Base-by-base conservation (phyloP, 176 grass and related monocot species). In the Rhynchospora pubera region DNA sequence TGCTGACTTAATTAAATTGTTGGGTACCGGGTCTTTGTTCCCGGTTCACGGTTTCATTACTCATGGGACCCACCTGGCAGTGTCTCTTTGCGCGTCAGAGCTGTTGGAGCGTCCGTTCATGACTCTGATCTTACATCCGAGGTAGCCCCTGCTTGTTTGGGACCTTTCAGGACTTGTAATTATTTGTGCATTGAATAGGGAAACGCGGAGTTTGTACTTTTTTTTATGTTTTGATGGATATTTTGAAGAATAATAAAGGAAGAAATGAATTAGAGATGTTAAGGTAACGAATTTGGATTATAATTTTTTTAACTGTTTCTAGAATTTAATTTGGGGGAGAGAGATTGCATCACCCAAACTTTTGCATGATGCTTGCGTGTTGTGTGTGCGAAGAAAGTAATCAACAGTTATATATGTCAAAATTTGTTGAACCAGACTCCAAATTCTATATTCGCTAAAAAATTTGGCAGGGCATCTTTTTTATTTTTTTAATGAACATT, bases 61-160 rank as follows among this genome's bases (percentile, higher is more conserved):
- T 18, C 6, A 5, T 14, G 12, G 64, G 64, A 66, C 64, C 64
- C 65, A 68, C 65, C 14, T 9, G 65, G 0, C 28, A 68, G 15
- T n/a, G 5, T 9, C 2, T 14, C 65, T n/a, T 30, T 68, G 32
- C 8, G 9, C 14, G 15, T 18, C 15, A 43, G 13, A 32, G 72
- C 22, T 51, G 72, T 77, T 77, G 50, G 50, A 56, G 50, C 11
- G 72, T 77, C 72, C 32, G 50, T 77, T 77, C 72, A 9, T 55
- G 22, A 77, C 50, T 14, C 14, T 28, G 72, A 77, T 48, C 68
- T 23, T 50, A 47, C 67, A 71, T 71, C 42, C 18, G 9, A 47
- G 64, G 30, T 66, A 68, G 68, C 44, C 70, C 18, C 6, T 69
- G 7, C 44, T 24, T 69, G 18, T 28, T 64, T 62, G 59, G 34